Conservation (phyloP, 345 rosid genomes). For the Brassica incana region DNA sequence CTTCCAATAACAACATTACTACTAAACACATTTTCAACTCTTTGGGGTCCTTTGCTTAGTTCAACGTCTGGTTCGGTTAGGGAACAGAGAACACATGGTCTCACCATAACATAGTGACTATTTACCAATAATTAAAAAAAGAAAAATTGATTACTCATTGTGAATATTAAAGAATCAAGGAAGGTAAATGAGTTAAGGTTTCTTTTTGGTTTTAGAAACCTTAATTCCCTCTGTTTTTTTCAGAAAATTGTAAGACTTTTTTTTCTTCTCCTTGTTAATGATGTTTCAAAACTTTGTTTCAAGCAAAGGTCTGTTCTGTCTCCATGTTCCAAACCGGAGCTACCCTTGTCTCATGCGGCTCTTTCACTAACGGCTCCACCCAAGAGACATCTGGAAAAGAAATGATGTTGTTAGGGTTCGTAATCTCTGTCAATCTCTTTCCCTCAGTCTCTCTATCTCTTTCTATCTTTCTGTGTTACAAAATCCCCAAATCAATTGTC, state of each 20-base stretch:
- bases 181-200: conserved; percentile 19
- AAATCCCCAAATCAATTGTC: background rate
- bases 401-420: background rate
- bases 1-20: conserved; percentile 1
- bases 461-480: background rate
- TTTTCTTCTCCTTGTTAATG: background rate
- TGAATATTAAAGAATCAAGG: conserved; percentile 29
- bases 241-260: too few species aligned
- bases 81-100: background rate
- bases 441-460: background rate
- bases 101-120: conserved; percentile 1
- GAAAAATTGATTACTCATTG: conserved; percentile 22
- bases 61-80: background rate
- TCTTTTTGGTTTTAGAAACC: conserved; percentile 26
- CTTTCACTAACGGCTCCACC: too few species aligned
- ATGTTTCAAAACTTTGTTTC: background rate
- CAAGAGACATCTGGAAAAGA: background rate
- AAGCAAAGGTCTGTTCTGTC: background rate
- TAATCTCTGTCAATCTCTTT: background rate
- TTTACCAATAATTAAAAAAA: background rate
- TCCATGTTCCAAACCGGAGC: background rate
- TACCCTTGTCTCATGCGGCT: background rate
- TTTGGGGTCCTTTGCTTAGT: background rate
- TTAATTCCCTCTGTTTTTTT: conserved; percentile 5
- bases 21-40: conserved; percentile 21